These are phyloP conservation scores for Oidiodendron maius DNA, from an alignment of 495 filamentous ascomycete genomes.

Conservation along the genomic window DNA sequence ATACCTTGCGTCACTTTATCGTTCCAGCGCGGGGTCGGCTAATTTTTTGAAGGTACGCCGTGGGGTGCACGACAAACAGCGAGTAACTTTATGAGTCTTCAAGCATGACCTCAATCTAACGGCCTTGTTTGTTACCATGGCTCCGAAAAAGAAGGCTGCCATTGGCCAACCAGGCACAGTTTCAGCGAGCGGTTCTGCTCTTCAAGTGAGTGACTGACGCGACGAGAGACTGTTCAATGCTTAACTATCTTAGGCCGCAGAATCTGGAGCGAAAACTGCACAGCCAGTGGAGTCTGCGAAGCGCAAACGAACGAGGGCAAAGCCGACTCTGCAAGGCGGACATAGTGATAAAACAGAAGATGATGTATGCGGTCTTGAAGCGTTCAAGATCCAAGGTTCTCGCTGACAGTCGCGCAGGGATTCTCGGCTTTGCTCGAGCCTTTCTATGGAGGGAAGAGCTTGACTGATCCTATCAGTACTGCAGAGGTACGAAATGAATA, in stretches of 20 bases:
- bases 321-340: slow-evolving; percentile 12
- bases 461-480: slow-evolving; percentile 93
- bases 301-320: slow-evolving; percentile 18
- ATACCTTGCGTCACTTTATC: too few species aligned
- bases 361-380: slow-evolving; percentile 11
- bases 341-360: slow-evolving; percentile 4
- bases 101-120: too few species aligned
- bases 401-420: slow-evolving; percentile 35
- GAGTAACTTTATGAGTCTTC: too few species aligned
- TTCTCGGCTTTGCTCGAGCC: slow-evolving; percentile 90
- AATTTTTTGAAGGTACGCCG: too few species aligned
- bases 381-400: not conserved
- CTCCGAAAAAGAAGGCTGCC: slow-evolving; percentile 19
- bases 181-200: too few species aligned
- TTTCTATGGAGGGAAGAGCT: slow-evolving; percentile 90
- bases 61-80: too few species aligned
- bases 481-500: slow-evolving; percentile 38
- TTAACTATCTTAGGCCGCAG: not conserved
- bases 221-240: too few species aligned
- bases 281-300: slow-evolving; percentile 12
- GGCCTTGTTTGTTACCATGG: slow-evolving; percentile 4
- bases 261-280: not conserved
- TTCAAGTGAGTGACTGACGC: too few species aligned
- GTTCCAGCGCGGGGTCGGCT: too few species aligned
- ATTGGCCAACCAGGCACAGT: too few species aligned